These are phyloP conservation scores for Sphagnum tenellum DNA, from an alignment of 225 moss, liverwort and hornwort genomes.

Conservation along the genomic window DNA sequence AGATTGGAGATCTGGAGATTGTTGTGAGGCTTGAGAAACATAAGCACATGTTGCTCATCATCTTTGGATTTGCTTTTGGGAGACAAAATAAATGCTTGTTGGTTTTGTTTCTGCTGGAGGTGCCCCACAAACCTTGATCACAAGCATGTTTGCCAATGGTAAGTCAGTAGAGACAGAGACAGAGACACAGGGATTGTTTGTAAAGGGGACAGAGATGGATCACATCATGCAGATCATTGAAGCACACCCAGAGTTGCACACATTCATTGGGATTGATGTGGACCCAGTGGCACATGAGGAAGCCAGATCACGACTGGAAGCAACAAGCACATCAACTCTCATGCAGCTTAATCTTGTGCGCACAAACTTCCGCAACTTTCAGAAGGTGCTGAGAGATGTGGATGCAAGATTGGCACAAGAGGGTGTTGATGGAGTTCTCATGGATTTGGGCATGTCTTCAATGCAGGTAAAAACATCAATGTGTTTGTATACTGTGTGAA, in stretches of 20 bases:
- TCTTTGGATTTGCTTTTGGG: too few species aligned
- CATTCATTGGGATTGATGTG: slow-evolving; percentile 83
- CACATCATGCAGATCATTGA: slow-evolving; percentile 47
- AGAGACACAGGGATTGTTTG: too few species aligned
- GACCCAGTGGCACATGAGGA: slow-evolving; percentile 81
- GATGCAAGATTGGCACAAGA: slow-evolving; percentile 26
- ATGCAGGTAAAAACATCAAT: slow-evolving; percentile 56
- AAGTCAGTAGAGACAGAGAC: too few species aligned
- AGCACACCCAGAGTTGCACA: slow-evolving; percentile 72
- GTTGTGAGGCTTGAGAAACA: too few species aligned
- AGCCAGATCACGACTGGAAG: slow-evolving; percentile 50
- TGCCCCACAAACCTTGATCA: too few species aligned
- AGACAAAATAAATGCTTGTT: too few species aligned
- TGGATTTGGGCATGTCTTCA: slow-evolving; percentile 99
- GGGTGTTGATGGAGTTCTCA: slow-evolving; percentile 87
- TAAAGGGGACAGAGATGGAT: too few species aligned
- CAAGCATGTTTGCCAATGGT: too few species aligned
- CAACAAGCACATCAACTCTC: slow-evolving; percentile 11
- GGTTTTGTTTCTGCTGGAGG: too few species aligned
- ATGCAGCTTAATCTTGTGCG: slow-evolving; percentile 42
- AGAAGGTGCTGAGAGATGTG: slow-evolving; percentile 36
- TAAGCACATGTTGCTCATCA: too few species aligned
- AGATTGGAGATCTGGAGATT: too few species aligned
- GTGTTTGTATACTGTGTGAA: too few species aligned
- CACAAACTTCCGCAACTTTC: slow-evolving; percentile 81